A percentile compares a stretch with the other conserved stretches of the same genome.
These are phyloP conservation scores for Yamadazyma dendronema DNA, from an alignment of 1,139 yeast genomes.

Conservation along the genomic window DNA sequence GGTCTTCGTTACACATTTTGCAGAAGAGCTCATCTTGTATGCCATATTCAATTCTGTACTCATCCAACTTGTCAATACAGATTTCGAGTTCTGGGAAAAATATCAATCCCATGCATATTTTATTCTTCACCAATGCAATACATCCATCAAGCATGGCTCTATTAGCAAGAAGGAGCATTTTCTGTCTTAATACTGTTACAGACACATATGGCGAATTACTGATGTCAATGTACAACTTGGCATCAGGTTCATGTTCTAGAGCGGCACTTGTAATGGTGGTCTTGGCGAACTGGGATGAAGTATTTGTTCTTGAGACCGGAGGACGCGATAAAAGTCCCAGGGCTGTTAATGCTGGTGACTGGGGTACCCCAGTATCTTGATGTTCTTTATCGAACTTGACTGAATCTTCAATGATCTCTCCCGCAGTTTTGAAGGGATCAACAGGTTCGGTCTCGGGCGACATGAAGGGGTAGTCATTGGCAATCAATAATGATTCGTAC, in stretches of 20 bases:
- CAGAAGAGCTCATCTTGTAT: constrained; percentile 35
- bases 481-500: constrained; percentile 49
- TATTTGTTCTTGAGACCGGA: neutral
- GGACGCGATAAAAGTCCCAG: neutral
- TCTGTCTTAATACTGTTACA: constrained; percentile 29
- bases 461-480: constrained; percentile 57
- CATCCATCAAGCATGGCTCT: constrained; percentile 54
- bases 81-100: constrained; percentile 55
- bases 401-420: constrained; percentile 37
- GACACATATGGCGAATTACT: constrained; percentile 37
- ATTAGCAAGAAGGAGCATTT: constrained; percentile 35
- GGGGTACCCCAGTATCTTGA: neutral
- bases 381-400: constrained; percentile 6
- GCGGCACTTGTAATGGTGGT: neutral
- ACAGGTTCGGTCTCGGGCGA: constrained; percentile 39
- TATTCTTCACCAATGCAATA: constrained; percentile 42
- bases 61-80: constrained; percentile 46
- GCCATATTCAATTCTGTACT: constrained; percentile 26
- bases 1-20: constrained; percentile 22
- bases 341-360: neutral
- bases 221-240: constrained; percentile 36
- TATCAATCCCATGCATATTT: constrained; percentile 46
- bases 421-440: constrained; percentile 32
- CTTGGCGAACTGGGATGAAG: neutral
- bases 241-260: constrained; percentile 7